Conservation (phyloP, 805 yeast genomes). For the Candida boleticola region DNA sequence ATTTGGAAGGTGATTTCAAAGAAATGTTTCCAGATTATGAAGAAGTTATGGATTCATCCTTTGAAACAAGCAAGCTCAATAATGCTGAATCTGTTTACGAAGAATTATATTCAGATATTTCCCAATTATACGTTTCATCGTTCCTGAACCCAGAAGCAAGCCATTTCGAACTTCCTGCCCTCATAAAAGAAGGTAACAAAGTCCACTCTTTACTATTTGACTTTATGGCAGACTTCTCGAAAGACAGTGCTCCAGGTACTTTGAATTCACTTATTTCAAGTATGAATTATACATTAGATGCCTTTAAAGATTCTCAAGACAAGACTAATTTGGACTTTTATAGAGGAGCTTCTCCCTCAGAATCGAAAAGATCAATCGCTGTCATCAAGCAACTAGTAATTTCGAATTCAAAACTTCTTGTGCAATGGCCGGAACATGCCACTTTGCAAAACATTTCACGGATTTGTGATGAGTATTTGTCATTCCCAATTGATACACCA, state of each 20-base stretch:
- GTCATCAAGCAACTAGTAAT: slow-evolving; percentile 45
- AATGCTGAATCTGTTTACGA: slow-evolving; percentile 26
- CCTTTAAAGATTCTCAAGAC: slow-evolving; percentile 16
- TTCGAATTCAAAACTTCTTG: slow-evolving; percentile 46
- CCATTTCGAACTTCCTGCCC: slow-evolving; percentile 14
- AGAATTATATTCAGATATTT: slow-evolving; percentile 47
- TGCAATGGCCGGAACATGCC: slow-evolving; percentile 94
- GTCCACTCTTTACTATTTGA: slow-evolving; percentile 17
- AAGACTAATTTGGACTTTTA: slow-evolving; percentile 52
- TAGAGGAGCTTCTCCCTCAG: slow-evolving; percentile 55
- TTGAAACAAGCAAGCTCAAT: slow-evolving; percentile 14
- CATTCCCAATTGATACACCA: slow-evolving; percentile 65
- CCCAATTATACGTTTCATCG: slow-evolving; percentile 45
- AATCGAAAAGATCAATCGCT: slow-evolving; percentile 57
- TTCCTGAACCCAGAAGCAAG: slow-evolving; percentile 24
- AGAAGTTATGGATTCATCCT: slow-evolving; percentile 50
- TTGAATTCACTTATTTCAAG: slow-evolving; percentile 26
- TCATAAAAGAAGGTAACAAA: slow-evolving; percentile 40
- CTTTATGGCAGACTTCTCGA: slow-evolving; percentile 11
- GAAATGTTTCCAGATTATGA: slow-evolving; percentile 87
- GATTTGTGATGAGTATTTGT: slow-evolving; percentile 63
- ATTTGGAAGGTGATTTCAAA: slow-evolving; percentile 77
- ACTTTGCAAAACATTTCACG: slow-evolving; percentile 68
- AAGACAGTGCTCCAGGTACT: slow-evolving; percentile 17
- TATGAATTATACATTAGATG: slow-evolving; percentile 9